Base-by-base conservation (phyloP, 176 grass and related monocot species). In the Thinopyrum elongatum region DNA sequence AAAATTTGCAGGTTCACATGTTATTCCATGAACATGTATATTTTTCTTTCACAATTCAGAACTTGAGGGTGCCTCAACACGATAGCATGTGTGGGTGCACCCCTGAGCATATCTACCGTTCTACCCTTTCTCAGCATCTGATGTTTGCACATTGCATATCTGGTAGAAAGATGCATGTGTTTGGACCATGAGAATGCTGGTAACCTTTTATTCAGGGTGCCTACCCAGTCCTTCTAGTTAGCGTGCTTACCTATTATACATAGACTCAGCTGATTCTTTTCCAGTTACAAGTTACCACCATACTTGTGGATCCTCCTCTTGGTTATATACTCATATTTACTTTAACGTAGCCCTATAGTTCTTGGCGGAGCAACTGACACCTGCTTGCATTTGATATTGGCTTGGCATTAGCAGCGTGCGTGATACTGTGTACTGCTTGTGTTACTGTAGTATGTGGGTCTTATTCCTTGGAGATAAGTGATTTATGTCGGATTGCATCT, bases 301-400 rank as follows among this genome's bases (percentile, higher is more conserved):
- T 74, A 17, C 55, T 47, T 75, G 21, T 76, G 42, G 30, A 57
- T 65, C 44, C 63, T 77, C 36, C n/a, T 26, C 35, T n/a, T 70
- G 33, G 9, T 71, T 42, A 55, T 69, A 19, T 70, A 61, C 19
- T 46, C 25, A 17, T 29, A 73, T 76, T 76, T 76, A 22, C 35
- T 84, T 31, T 19, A 23, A 11, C 8, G 17, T 65, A 3, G 22
- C 31, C 46, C 38, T 10, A 21, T 78, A 19, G 27, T 47, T 81
- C 26, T 31, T 66, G 78, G 78, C n/a, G 53, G 76, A 80, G 60
- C 60, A 81, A 64, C 38, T 65, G 77, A 80, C 22, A 73, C 36
- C 38, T 44, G 70, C 70, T 73, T 73, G 70, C 11, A 72, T 42
- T 38, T 5, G 22, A 72, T 72, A 38, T 72, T 72, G 70, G 36